A percentile compares a stretch with the other conserved stretches of the same genome.
These are phyloP conservation scores for Cyanidium caldarium DNA, from an alignment of 23 red algal species.

Conservation along the genomic window DNA sequence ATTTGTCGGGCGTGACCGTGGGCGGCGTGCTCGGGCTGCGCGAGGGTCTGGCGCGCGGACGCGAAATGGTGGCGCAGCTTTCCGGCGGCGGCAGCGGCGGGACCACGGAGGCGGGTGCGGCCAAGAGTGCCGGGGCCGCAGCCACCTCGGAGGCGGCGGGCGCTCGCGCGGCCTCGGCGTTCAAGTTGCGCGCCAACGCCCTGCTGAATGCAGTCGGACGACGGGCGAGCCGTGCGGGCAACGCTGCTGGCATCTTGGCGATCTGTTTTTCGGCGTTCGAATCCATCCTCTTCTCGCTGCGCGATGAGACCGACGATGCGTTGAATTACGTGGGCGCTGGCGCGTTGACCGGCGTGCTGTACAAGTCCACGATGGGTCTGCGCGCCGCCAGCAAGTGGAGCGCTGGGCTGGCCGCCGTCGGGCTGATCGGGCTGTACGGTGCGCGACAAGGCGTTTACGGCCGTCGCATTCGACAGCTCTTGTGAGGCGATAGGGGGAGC, in stretches of 20 bases:
- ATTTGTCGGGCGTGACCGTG: slow-evolving; percentile 35
- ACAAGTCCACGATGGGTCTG: slow-evolving; percentile 45
- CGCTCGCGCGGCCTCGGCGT: slow-evolving; percentile 18
- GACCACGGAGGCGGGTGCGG: too few relatives aligned
- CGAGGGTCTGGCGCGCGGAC: slow-evolving; percentile 12
- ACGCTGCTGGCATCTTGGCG: slow-evolving; percentile 57
- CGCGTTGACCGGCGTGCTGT: slow-evolving; percentile 47
- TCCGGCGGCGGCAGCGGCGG: not conserved
- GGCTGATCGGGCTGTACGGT: slow-evolving; percentile 43
- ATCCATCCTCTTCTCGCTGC: slow-evolving; percentile 27
- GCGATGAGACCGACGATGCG: slow-evolving; percentile 29
- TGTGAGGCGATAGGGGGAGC: not conserved
- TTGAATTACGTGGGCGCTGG: slow-evolving; percentile 66
- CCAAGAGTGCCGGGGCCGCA: too few relatives aligned
- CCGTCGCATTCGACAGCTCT: slow-evolving; percentile 27
- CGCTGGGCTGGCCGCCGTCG: slow-evolving; percentile 31
- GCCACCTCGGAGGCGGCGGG: slow-evolving; percentile 7
- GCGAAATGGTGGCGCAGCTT: slow-evolving; percentile 5
- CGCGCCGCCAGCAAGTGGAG: slow-evolving; percentile 21
- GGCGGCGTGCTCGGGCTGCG: slow-evolving; percentile 11
- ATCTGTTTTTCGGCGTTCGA: slow-evolving; percentile 56
- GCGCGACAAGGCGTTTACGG: slow-evolving; percentile 65
- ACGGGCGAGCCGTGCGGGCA: slow-evolving; percentile 28
- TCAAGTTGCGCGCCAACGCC: slow-evolving; percentile 48
- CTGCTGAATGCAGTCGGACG: slow-evolving; percentile 54